Percentiles rank a stretch among this genome's conserved stretches.
Evolutionary conservation across 371 early-diverging fungal species (phyloP).

Genomic region (Blakeslea trispora): DNA sequence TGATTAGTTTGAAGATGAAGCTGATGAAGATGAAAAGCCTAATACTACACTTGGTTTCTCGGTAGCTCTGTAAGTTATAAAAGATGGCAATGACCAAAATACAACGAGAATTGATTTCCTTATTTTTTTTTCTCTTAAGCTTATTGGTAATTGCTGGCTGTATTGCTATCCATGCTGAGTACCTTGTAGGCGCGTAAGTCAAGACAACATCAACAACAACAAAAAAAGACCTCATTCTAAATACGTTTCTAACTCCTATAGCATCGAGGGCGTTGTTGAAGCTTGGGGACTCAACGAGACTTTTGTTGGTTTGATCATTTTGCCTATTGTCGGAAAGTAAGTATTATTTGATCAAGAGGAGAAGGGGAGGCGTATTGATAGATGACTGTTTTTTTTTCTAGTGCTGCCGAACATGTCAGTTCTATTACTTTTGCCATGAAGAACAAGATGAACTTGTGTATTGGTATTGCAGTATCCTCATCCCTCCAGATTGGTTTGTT

Average conservation of each 20-base stretch:
- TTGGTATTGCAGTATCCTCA: slow-evolving; percentile 87
- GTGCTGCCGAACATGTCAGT: slow-evolving; percentile 69
- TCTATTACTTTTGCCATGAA: slow-evolving; percentile 83
- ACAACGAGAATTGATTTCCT: neutral
- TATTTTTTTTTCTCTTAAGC: slow-evolving; percentile 15
- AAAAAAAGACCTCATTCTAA: neutral
- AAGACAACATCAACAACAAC: neutral
- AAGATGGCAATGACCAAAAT: neutral
- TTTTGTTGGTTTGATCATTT: slow-evolving; percentile 86
- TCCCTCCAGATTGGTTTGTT: slow-evolving; percentile 88
- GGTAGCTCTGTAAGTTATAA: slow-evolving; percentile 27
- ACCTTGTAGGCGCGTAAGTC: slow-evolving; percentile 66
- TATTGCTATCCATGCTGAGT: slow-evolving; percentile 81
- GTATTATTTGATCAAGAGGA: slow-evolving; percentile 7
- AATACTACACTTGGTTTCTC: slow-evolving; percentile 52
- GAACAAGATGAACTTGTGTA: slow-evolving; percentile 88
- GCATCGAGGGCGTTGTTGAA: slow-evolving; percentile 76
- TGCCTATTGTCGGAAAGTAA: slow-evolving; percentile 82
- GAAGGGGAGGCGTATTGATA: slow-evolving; percentile 32
- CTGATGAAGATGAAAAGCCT: slow-evolving; percentile 52
- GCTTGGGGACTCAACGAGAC: slow-evolving; percentile 66
- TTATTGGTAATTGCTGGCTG: slow-evolving; percentile 55
- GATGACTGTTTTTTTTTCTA: slow-evolving; percentile 10
- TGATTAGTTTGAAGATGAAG: slow-evolving; percentile 50
- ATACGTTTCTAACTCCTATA: slow-evolving; percentile 13